These are phyloP conservation scores for Penicillium sp. DNA, from an alignment of 2,329 filamentous ascomycete species.

Conservation along the genomic window DNA sequence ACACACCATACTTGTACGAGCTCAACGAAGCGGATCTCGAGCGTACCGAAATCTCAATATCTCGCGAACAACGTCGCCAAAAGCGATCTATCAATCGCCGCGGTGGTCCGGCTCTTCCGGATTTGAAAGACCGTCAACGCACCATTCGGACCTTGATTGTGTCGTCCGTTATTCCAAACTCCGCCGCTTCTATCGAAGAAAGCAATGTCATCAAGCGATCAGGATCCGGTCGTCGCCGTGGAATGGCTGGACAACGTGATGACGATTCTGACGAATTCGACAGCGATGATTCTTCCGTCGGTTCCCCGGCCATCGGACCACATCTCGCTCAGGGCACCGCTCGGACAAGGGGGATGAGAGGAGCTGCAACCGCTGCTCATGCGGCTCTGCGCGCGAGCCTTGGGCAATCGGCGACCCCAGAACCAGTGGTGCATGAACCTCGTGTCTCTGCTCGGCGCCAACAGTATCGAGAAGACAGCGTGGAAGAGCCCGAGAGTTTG, in stretches of 20 bases:
- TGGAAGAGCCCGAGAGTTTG: conserved; percentile 63
- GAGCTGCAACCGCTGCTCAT: conserved; percentile 78
- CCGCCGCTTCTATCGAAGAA: conserved; percentile 71
- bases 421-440: conserved; percentile 66
- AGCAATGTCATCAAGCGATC: conserved; percentile 80
- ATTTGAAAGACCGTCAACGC: conserved; percentile 87
- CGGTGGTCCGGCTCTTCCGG: conserved; percentile 87
- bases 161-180: conserved; percentile 85
- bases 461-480: conserved; percentile 69
- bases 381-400: conserved; percentile 71
- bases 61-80: conserved; percentile 85
- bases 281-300: conserved; percentile 78
- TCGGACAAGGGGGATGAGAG: conserved; percentile 80
- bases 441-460: conserved; percentile 59
- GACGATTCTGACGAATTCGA: conserved; percentile 88
- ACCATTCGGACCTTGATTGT: conserved; percentile 90
- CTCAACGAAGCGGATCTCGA: conserved; percentile 86
- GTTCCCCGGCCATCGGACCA: conserved; percentile 74
- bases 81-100: conserved; percentile 92
- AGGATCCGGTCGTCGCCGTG: conserved; percentile 56
- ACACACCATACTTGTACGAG: conserved; percentile 87
- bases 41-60: conserved; percentile 84
- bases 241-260: conserved; percentile 51
- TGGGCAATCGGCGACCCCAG: conserved; percentile 82
- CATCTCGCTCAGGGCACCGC: conserved; percentile 65